Evolutionary conservation across 2,329 filamentous ascomycete species (phyloP), one percentile per base, ranked within the genome.

Genomic region (Volutella citrinella): DNA sequence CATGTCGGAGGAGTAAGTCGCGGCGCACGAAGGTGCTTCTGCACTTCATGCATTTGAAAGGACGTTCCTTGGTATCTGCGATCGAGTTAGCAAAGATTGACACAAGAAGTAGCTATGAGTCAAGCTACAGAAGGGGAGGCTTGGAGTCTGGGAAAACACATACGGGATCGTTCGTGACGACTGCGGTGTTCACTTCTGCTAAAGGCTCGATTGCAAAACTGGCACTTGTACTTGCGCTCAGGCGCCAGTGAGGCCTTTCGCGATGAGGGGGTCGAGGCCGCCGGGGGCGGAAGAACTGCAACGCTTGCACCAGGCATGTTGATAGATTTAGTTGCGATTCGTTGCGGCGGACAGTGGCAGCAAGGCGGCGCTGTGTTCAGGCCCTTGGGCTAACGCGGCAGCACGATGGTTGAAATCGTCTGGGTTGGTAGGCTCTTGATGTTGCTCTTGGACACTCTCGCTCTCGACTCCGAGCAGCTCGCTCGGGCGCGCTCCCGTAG

Each of bases 171-270:
- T 69, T 98, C 93, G 68, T 98, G 93, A 66, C 93, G 79, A 68
- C 89, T 96, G 55, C 93, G 81, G 66, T 98, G 93, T 68, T 98
- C 93, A 65, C 89, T 95, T 64, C 93, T 78, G 70, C 90, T 96
- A 65, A 98, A 98, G 46, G 93, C 93, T 65, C 93, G 80, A 69
- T 90, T 90, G 73, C 93, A 97, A 68, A 95, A 97, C 74, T 95
- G 89, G 72, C 93, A 98, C 66, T 97, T 96, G 80, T 98, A 98
- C 69, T 96, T 95, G 74, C 94, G 91, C 73, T 97, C 93, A 36
- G 90, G 88, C 53, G 80, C 83, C 53, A 82, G 69, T 43, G 84
- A 74, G 49, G 83, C 67, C 69, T 94, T 95, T 66, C 86, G 81
- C 57, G 83, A 76, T 54, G 78, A 77, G 60, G 84, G 76, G 58